These are phyloP conservation scores for Pelargonium myrrhifolium DNA, from an alignment of 441 rosid species.

Conservation along the genomic window DNA sequence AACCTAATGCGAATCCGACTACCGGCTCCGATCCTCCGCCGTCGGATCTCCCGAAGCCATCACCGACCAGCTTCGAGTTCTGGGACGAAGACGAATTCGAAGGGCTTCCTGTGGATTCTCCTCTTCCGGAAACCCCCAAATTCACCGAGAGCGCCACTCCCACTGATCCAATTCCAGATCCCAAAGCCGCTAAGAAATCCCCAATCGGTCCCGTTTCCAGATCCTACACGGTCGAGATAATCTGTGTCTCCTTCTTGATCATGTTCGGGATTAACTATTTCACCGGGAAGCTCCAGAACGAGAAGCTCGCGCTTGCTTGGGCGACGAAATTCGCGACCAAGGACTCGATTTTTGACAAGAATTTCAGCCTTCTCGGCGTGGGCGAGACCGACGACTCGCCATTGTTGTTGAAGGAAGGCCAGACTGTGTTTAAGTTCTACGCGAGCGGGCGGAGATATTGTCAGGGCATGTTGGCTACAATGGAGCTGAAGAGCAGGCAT, in stretches of 20 bases:
- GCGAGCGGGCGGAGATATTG: slow-evolving; percentile 89
- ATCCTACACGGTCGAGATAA: slow-evolving; percentile 50
- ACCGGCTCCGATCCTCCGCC: slow-evolving; percentile 23
- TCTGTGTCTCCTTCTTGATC: slow-evolving; percentile 52
- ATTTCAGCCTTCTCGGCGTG: slow-evolving; percentile 79
- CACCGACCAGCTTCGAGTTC: slow-evolving; percentile 42
- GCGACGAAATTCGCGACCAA: slow-evolving; percentile 72
- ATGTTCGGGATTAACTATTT: slow-evolving; percentile 54
- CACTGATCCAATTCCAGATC: slow-evolving; percentile 24
- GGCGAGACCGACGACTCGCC: slow-evolving; percentile 87
- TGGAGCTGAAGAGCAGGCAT: slow-evolving; percentile 88
- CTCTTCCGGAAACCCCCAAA: slow-evolving; percentile 21
- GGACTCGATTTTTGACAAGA: slow-evolving; percentile 73
- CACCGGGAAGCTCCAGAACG: slow-evolving; percentile 76
- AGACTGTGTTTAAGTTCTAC: slow-evolving; percentile 72
- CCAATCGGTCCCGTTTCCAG: slow-evolving; percentile 11
- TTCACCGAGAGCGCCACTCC: slow-evolving; percentile 29
- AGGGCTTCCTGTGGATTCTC: slow-evolving; percentile 48
- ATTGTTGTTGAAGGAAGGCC: slow-evolving; percentile 74
- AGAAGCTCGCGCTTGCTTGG: slow-evolving; percentile 83
- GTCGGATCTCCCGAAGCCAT: slow-evolving; percentile 26
- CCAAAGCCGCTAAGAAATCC: slow-evolving; percentile 22
- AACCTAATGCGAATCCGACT: slow-evolving; percentile 15
- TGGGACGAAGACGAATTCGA: slow-evolving; percentile 98
- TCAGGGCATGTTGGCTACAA: slow-evolving; percentile 75